phyloP scores from a whole-genome alignment of 208 protist genomes.

The Angomonas deanei region DNA sequence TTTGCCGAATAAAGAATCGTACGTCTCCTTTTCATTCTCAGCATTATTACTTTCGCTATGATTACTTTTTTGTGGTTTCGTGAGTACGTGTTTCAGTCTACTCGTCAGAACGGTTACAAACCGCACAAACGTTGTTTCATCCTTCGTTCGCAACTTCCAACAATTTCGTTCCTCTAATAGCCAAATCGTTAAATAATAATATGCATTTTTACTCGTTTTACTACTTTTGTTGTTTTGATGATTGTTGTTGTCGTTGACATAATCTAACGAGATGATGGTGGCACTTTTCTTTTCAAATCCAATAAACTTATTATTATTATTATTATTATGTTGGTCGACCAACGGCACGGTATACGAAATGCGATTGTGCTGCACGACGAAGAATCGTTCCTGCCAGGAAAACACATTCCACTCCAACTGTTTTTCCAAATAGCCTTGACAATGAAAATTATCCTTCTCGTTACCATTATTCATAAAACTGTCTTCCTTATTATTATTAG shows the following conservation, averaged over 20 bases:
- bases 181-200: background rate
- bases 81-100: too few relatives aligned
- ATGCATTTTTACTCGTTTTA: background rate
- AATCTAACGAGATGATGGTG: conserved; percentile 45
- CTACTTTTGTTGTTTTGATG: background rate
- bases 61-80: too few relatives aligned
- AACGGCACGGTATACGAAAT: conserved; percentile 51
- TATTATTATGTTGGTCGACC: too few relatives aligned
- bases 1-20: background rate
- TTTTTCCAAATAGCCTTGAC: conserved; percentile 50
- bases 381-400: conserved; percentile 54
- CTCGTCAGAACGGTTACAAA: too few relatives aligned
- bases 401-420: conserved; percentile 71
- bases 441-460: too few relatives aligned
- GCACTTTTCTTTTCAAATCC: conserved; percentile 45
- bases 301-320: conserved; percentile 7
- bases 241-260: background rate
- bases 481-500: too few relatives aligned
- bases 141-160: background rate
- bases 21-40: background rate
- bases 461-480: too few relatives aligned
- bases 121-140: too few relatives aligned
- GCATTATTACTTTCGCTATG: background rate
- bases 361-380: conserved; percentile 48
- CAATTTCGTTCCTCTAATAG: background rate